phyloP scores from a whole-genome alignment of 2,329 filamentous ascomycete genomes.

The Neonectria hederae region DNA sequence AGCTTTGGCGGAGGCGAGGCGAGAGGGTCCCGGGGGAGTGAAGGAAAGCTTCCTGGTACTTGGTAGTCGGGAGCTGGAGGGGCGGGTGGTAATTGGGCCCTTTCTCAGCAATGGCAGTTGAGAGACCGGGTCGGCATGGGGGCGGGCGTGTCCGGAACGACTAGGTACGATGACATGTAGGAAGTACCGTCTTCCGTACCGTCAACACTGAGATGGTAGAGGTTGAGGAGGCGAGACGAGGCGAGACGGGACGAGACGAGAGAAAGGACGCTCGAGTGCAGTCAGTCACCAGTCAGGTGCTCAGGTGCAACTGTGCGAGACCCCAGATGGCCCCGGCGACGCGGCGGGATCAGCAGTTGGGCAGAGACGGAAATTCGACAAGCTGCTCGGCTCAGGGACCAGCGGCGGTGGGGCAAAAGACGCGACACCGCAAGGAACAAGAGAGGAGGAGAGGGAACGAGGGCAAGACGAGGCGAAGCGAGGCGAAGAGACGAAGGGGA shows the following conservation, averaged over 20 bases:
- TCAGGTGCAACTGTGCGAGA: conserved; percentile 11
- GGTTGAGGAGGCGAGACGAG: conserved; percentile 24
- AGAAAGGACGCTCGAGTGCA: conserved; percentile 32
- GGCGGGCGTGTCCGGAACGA: conserved; percentile 45
- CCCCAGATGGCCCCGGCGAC: conserved; percentile 35
- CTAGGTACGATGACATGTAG: conserved; percentile 44
- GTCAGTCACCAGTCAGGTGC: conserved; percentile 25
- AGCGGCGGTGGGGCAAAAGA: conserved; percentile 40
- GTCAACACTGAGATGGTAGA: conserved; percentile 33
- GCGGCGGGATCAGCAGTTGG: conserved; percentile 45
- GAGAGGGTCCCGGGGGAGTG: conserved; percentile 40
- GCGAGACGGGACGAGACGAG: not conserved
- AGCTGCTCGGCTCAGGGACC: conserved; percentile 39
- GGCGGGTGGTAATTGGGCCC: conserved; percentile 45
- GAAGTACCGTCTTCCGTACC: conserved; percentile 37
- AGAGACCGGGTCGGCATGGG: conserved; percentile 44
- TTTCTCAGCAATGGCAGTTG: conserved; percentile 40
- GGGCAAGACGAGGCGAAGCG: conserved; percentile 24
- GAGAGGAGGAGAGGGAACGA: conserved; percentile 9
- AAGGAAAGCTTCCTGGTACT: conserved; percentile 44
- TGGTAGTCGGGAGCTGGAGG: conserved; percentile 42
- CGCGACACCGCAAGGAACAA: conserved; percentile 32
- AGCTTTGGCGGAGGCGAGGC: conserved; percentile 43
- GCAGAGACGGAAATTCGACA: conserved; percentile 43
- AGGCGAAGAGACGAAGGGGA: conserved; percentile 26